phyloP scores from a whole-genome alignment of 345 rosid genomes.

The Eucalyptus erythrocorys region DNA sequence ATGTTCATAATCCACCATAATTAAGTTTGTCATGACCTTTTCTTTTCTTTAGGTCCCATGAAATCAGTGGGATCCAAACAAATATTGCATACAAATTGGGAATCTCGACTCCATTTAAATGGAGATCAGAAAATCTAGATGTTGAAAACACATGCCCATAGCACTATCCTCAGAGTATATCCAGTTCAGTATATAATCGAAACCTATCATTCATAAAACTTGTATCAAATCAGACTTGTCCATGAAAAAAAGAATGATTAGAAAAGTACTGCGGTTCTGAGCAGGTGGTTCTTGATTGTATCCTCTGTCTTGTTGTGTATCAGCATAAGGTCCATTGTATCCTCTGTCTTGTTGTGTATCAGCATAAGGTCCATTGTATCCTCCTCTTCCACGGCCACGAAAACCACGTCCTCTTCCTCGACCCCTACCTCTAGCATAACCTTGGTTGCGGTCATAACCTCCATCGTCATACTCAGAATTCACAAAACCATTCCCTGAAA shows the following conservation, averaged over 20 bases:
- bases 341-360: constrained; percentile 9
- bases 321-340: constrained; percentile 55
- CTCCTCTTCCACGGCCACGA: constrained; percentile 85
- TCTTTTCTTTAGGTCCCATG: not conserved
- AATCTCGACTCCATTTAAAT: not conserved
- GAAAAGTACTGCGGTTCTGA: constrained; percentile 10
- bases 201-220: not conserved
- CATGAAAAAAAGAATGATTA: not conserved
- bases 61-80: not conserved
- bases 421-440: constrained; percentile 68
- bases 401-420: constrained; percentile 75
- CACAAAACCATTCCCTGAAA: constrained; percentile 62
- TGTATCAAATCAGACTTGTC: not conserved
- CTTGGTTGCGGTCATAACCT: constrained; percentile 57
- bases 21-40: not conserved
- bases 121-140: not conserved
- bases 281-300: constrained; percentile 48
- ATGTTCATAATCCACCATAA: not conserved
- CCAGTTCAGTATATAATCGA: not conserved
- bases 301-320: constrained; percentile 59
- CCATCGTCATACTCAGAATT: constrained; percentile 64
- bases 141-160: not conserved
- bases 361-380: constrained; percentile 59
- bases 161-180: not conserved
- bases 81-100: not conserved